These are phyloP conservation scores for Solanum chiquidenum DNA, from an alignment of 257 asterid species.

Conservation along the genomic window DNA sequence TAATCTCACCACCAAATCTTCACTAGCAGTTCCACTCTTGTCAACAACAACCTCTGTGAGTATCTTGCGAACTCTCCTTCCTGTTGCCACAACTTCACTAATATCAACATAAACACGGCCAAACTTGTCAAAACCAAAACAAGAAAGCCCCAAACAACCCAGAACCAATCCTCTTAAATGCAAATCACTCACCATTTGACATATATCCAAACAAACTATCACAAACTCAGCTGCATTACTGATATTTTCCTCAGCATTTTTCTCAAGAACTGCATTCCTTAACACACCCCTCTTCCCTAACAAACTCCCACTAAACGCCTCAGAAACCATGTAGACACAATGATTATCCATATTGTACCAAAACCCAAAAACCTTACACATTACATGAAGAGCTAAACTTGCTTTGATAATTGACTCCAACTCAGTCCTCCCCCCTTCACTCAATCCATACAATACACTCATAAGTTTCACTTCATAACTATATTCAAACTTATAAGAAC, in stretches of 20 bases:
- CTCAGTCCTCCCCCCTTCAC: slow-evolving; percentile 31
- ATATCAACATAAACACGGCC: slow-evolving; percentile 48
- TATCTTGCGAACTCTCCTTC: slow-evolving; percentile 28
- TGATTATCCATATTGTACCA: slow-evolving; percentile 53
- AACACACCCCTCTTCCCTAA: slow-evolving; percentile 4
- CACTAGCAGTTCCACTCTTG: background rate
- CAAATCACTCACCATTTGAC: slow-evolving; percentile 53
- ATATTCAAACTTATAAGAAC: slow-evolving; percentile 3
- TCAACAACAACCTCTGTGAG: background rate
- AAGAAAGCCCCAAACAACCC: slow-evolving; percentile 44
- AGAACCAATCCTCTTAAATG: slow-evolving; percentile 49
- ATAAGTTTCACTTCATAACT: slow-evolving; percentile 53
- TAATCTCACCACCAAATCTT: background rate
- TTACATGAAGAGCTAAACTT: slow-evolving; percentile 26
- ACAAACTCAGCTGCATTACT: slow-evolving; percentile 23
- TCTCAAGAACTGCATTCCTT: slow-evolving; percentile 4
- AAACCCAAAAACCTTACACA: slow-evolving; percentile 59
- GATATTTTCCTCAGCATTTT: slow-evolving; percentile 11
- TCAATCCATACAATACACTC: slow-evolving; percentile 40
- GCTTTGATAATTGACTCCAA: slow-evolving; percentile 25
- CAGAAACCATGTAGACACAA: slow-evolving; percentile 41
- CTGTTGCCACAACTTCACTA: slow-evolving; percentile 32
- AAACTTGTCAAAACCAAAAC: slow-evolving; percentile 44
- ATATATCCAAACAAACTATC: slow-evolving; percentile 48
- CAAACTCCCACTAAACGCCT: slow-evolving; percentile 31